phyloP scores from a whole-genome alignment of 2,329 filamentous ascomycete species.

The Raffaelea albimanens region DNA sequence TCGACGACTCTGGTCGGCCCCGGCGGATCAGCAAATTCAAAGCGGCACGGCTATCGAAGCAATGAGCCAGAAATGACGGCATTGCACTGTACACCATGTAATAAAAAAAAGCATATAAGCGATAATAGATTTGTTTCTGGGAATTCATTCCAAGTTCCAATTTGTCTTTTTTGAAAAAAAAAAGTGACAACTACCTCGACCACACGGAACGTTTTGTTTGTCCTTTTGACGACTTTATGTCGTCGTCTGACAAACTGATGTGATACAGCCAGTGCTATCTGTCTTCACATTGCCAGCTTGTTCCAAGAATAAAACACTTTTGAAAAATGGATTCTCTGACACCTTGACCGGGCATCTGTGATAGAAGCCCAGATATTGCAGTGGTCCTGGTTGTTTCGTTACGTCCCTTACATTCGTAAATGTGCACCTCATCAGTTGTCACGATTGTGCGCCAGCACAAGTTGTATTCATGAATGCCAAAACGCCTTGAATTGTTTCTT shows the following conservation, averaged over 20 bases:
- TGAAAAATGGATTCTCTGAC: slow-evolving; percentile 50
- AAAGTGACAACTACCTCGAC: background rate
- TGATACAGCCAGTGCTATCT: slow-evolving; percentile 40
- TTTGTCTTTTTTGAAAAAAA: background rate
- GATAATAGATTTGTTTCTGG: too few species aligned
- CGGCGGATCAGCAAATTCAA: slow-evolving; percentile 65
- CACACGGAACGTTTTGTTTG: slow-evolving; percentile 28
- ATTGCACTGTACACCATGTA: too few species aligned
- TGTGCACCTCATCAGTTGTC: too few species aligned
- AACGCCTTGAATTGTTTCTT: background rate
- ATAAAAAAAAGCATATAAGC: too few species aligned
- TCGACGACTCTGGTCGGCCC: slow-evolving; percentile 16
- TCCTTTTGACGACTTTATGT: too few species aligned
- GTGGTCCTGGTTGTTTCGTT: slow-evolving; percentile 46
- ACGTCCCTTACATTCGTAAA: slow-evolving; percentile 54
- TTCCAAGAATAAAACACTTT: slow-evolving; percentile 42
- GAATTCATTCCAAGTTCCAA: background rate
- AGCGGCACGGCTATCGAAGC: slow-evolving; percentile 53
- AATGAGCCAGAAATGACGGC: slow-evolving; percentile 19
- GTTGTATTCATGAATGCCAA: too few species aligned
- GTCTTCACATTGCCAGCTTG: slow-evolving; percentile 40
- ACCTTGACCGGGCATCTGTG: slow-evolving; percentile 26
- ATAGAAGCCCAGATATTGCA: too few species aligned
- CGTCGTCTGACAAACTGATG: slow-evolving; percentile 46
- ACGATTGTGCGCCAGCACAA: too few species aligned